Percentiles rank a stretch among this genome's conserved stretches.
Conservation (phyloP, 1,139 yeast species). For the Yamadazyma diddensiae region DNA sequence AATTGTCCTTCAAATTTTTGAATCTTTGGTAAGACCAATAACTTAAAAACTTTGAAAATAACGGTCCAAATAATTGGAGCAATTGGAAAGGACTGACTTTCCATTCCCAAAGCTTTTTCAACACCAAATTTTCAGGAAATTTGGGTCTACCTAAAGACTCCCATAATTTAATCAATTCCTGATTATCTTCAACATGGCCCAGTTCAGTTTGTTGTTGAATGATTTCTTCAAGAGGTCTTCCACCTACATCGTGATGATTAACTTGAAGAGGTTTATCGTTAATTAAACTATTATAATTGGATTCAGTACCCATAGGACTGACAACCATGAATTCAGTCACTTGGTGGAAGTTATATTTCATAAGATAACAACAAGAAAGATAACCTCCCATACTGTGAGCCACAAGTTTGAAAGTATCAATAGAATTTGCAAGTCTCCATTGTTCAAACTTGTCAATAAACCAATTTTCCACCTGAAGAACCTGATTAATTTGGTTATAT, state of each 20-base stretch:
- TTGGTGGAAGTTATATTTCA: constrained; percentile 33
- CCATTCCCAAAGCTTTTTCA: constrained; percentile 37
- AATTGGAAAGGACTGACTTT: constrained; percentile 41
- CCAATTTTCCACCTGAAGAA: constrained; percentile 39
- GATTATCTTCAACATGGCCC: constrained; percentile 13
- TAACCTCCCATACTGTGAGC: constrained; percentile 50
- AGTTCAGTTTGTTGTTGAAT: constrained; percentile 19
- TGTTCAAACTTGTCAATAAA: constrained; percentile 39
- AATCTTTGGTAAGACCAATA: constrained; percentile 45
- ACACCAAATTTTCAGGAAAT: constrained; percentile 35
- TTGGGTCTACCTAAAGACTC: constrained; percentile 35
- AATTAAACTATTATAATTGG: constrained; percentile 34
- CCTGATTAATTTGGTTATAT: constrained; percentile 28
- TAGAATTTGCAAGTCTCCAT: constrained; percentile 30
- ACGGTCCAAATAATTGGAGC: constrained; percentile 37
- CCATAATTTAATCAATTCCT: constrained; percentile 29
- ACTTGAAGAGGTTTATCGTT: constrained; percentile 29
- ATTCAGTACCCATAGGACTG: constrained; percentile 49
- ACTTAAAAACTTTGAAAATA: constrained; percentile 40
- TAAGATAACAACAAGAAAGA: constrained; percentile 36
- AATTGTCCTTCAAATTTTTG: constrained; percentile 25
- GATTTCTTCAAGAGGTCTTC: constrained; percentile 29
- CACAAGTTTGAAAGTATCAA: constrained; percentile 30
- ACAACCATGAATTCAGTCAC: constrained; percentile 34
- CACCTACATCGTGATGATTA: constrained; percentile 29